Conservation (phyloP, 768 basidiomycete genomes). For the Lactarius sp. region DNA sequence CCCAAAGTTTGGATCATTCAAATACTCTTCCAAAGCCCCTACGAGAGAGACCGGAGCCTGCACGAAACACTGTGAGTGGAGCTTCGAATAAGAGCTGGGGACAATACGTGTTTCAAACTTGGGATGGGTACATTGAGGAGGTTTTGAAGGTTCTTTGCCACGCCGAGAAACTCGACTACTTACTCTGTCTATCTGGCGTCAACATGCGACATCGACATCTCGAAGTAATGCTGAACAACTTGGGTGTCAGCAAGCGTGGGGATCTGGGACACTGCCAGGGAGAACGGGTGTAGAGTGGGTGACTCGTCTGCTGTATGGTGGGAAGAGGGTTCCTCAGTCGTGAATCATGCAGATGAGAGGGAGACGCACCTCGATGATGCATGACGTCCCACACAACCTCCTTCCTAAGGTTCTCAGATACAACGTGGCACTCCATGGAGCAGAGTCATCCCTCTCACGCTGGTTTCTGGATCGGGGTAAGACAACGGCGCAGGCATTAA, state of each 20-base stretch:
- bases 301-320: too few relatives aligned
- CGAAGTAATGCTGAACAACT: slow-evolving; percentile 75
- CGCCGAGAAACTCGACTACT: slow-evolving; percentile 88
- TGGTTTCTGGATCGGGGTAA: too few relatives aligned
- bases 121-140: slow-evolving; percentile 92
- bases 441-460: too few relatives aligned
- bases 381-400: too few relatives aligned
- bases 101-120: slow-evolving; percentile 79
- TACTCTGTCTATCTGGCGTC: slow-evolving; percentile 91
- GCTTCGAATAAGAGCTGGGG: neutral
- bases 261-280: too few relatives aligned
- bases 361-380: too few relatives aligned
- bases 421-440: too few relatives aligned
- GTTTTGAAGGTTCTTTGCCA: slow-evolving; percentile 91
- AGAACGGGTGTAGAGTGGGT: too few relatives aligned
- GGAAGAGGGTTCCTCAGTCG: too few relatives aligned
- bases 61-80: neutral
- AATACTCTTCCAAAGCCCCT: slow-evolving; percentile 88
- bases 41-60: slow-evolving; percentile 95
- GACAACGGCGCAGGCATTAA: too few relatives aligned
- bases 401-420: too few relatives aligned
- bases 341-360: too few relatives aligned
- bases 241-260: neutral
- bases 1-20: slow-evolving; percentile 95
- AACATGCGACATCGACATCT: slow-evolving; percentile 76